These are phyloP conservation scores for Xylaria arbuscula DNA, from an alignment of 2,329 filamentous ascomycete genomes.

Conservation along the genomic window DNA sequence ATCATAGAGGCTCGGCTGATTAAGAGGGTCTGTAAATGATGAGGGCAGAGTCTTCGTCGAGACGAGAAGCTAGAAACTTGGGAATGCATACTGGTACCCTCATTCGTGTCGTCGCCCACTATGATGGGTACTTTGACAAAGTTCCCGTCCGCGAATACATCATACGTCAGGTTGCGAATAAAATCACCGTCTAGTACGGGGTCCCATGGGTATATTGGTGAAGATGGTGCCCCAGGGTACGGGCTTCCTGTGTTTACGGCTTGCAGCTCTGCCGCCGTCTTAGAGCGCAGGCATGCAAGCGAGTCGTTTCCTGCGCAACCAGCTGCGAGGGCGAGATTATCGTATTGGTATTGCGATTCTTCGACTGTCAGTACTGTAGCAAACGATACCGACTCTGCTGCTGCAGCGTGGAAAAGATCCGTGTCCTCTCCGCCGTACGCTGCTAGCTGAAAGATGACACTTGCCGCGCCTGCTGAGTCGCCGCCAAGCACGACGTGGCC, in stretches of 20 bases:
- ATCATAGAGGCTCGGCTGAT: not conserved
- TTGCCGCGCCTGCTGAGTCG: constrained; percentile 73
- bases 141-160: constrained; percentile 58
- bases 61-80: not conserved
- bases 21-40: not conserved
- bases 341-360: constrained; percentile 64
- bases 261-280: constrained; percentile 56
- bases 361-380: constrained; percentile 58
- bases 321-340: constrained; percentile 58
- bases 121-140: constrained; percentile 67
- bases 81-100: constrained; percentile 62
- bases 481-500: constrained; percentile 75
- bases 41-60: not conserved
- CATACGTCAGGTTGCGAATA: constrained; percentile 62
- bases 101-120: constrained; percentile 70
- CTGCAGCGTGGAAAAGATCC: constrained; percentile 63
- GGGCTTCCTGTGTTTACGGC: constrained; percentile 56
- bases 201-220: constrained; percentile 64
- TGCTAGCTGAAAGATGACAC: constrained; percentile 72
- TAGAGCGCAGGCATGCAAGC: constrained; percentile 59
- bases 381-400: constrained; percentile 64
- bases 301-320: constrained; percentile 55
- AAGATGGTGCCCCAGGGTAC: constrained; percentile 49
- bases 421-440: constrained; percentile 62
- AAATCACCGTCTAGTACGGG: constrained; percentile 67